Conservation (phyloP, 441 rosid genomes). For the Adansonia madagascariensis region DNA sequence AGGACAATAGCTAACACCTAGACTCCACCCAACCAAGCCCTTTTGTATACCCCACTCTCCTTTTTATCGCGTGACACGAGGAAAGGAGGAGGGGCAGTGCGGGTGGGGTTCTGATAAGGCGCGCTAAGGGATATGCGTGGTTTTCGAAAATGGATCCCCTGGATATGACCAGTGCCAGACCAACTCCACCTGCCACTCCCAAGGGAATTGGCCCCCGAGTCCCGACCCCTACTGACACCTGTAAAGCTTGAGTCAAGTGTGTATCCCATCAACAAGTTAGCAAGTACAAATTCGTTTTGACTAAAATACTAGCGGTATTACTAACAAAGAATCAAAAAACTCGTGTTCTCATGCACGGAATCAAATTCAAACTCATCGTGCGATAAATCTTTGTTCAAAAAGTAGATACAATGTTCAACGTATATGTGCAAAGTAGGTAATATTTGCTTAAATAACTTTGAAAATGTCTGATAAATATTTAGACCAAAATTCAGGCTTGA, state of each 20-base stretch:
- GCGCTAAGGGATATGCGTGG: not conserved
- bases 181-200: not conserved
- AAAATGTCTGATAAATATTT: too few species aligned
- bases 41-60: too few species aligned
- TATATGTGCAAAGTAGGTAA: too few species aligned
- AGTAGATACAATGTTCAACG: too few species aligned
- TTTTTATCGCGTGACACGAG: too few species aligned
- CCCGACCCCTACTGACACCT: slow-evolving; percentile 6
- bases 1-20: not conserved
- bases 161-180: not conserved
- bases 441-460: too few species aligned
- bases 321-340: too few species aligned
- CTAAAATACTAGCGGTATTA: not conserved
- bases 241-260: slow-evolving; percentile 25
- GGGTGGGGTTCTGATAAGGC: not conserved
- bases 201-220: not conserved
- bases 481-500: not conserved
- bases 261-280: not conserved
- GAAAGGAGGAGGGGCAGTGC: too few species aligned
- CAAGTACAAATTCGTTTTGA: not conserved
- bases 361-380: too few species aligned
- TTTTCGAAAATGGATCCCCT: not conserved
- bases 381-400: too few species aligned
- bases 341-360: too few species aligned
- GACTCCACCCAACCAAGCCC: not conserved